Evolutionary conservation across 2,329 filamentous ascomycete species (phyloP).

Genomic region (Monosporascus sp.): DNA sequence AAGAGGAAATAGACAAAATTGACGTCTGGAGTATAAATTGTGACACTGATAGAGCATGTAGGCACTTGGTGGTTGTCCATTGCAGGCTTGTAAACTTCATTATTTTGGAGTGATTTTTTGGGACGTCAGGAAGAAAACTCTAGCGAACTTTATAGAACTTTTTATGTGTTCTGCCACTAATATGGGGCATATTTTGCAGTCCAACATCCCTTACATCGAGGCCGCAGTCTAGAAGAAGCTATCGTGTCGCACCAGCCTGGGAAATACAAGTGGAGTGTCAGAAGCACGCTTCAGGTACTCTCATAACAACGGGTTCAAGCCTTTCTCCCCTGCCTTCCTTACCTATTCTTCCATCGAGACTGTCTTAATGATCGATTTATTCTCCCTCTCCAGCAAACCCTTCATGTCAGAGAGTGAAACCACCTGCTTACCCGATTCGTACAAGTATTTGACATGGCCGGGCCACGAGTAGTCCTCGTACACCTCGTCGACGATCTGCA

Average conservation of each 20-base stretch:
- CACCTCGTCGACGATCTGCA: neutral
- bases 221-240: constrained; percentile 4
- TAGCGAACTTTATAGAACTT: too few relatives aligned
- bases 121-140: too few relatives aligned
- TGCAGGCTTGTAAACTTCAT: too few relatives aligned
- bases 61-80: too few relatives aligned
- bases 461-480: constrained; percentile 11
- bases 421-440: constrained; percentile 6
- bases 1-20: too few relatives aligned
- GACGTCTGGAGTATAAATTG: too few relatives aligned
- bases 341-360: constrained; percentile 7
- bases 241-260: constrained; percentile 3
- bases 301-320: constrained; percentile 6
- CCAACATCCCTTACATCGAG: too few relatives aligned
- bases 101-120: too few relatives aligned
- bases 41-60: too few relatives aligned
- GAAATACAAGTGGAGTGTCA: constrained; percentile 4
- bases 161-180: too few relatives aligned
- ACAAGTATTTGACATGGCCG: constrained; percentile 8
- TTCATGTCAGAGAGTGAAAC: constrained; percentile 5
- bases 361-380: neutral
- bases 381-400: constrained; percentile 5
- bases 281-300: constrained; percentile 4
- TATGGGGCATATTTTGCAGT: too few relatives aligned
- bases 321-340: constrained; percentile 1